Evolutionary conservation across 2,329 filamentous ascomycete genomes (phyloP), one percentile per base, ranked within the genome.

Genomic region (Colletotrichum spinosum): DNA sequence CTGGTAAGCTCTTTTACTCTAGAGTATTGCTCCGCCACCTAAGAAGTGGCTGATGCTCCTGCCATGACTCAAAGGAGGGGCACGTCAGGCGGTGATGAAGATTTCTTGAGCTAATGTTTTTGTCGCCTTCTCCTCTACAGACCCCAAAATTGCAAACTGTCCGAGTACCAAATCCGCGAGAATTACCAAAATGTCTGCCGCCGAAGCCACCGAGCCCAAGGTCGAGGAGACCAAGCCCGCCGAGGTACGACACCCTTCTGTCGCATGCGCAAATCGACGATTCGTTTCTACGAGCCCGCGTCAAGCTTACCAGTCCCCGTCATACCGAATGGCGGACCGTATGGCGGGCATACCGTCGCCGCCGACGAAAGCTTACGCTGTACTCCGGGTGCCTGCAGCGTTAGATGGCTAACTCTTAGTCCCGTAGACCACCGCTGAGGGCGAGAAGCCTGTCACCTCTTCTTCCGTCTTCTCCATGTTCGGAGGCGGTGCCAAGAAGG

Each of bases 401-500:
- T 3, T 37, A 39, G 38, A 60, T 51, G 45, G 49, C 64, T 67
- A 33, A 67, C 37, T 15, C 17, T 45, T 41, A n/a, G 12, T 9
- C 5, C 33, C 15, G 8, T 15, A 65, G 59, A 39, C 69, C 44
- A 62, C 70, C 60, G 69, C 65, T 61, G 72, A 73, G 57, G 67
- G 65, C 42, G 73, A 75, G 67, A 77, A 80, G 74, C 78, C 83
- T 62, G 81, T 86, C 60, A 87, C 83, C 68, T 84, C 84, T 15
- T 88, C 88, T 8, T 85, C 87, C 72, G 92, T 98, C 70, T 98
- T 98, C 85, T 95, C 93, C 80, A 98, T 99, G 96, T 99, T 99
- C 77, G 96, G 96, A 73, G 96, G 96, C 69, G 96, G 96, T 68
- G 92, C 92, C 67, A 97, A 97, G 89, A 98, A 97, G 86, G 93